Percentiles rank a stretch among this genome's conserved stretches.
Conservation (phyloP, 106 monocot genomes). For the Acorus calamus region DNA sequence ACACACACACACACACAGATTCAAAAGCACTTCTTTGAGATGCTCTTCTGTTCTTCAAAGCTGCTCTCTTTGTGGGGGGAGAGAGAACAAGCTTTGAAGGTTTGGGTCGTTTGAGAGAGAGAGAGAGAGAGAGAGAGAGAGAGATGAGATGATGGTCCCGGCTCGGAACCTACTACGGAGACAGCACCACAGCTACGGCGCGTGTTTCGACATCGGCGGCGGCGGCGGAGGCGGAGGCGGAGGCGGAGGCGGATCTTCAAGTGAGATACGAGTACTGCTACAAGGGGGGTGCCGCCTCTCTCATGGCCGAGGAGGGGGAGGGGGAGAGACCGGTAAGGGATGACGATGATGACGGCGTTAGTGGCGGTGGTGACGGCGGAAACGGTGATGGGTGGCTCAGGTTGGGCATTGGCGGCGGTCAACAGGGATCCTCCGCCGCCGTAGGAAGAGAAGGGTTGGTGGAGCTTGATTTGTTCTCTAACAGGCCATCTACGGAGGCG, state of each 20-base stretch:
- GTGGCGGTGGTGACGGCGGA: constrained; percentile 8
- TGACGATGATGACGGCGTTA: background rate
- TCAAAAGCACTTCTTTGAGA: no score
- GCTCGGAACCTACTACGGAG: no score
- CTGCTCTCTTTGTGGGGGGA: no score
- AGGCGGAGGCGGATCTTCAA: background rate
- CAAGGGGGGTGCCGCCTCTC: no score
- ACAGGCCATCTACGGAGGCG: background rate
- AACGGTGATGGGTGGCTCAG: constrained; percentile 25
- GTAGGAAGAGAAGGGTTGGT: background rate
- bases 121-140: no score
- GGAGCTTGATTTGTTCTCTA: constrained; percentile 35
- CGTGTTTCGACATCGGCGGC: constrained; percentile 1
- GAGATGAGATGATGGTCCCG: no score
- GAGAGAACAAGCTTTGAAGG: no score
- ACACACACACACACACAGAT: no score
- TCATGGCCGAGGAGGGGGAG: constrained; percentile 26
- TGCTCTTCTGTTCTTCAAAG: no score
- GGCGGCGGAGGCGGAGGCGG: background rate
- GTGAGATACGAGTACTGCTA: background rate
- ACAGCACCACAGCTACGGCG: constrained; percentile 4
- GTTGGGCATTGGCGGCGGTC: constrained; percentile 23
- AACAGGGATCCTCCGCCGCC: background rate
- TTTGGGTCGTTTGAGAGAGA: no score
- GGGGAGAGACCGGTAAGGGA: background rate